Evolutionary conservation across 208 protist genomes (phyloP).

Genomic region (Leishmania gerbilli): DNA sequence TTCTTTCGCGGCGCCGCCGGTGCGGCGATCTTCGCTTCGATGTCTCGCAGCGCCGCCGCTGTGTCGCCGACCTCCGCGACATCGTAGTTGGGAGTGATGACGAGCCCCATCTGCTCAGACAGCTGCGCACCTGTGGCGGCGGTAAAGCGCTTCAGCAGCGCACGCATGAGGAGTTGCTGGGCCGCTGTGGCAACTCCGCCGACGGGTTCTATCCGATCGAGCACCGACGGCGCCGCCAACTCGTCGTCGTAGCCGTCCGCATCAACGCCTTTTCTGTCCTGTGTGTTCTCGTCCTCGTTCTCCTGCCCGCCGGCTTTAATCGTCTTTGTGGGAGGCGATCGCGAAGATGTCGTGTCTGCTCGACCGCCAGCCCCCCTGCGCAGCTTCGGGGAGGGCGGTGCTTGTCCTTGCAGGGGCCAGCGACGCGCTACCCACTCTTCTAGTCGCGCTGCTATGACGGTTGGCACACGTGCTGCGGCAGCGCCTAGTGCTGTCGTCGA

Average conservation of each 20-base stretch:
- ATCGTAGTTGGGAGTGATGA: constrained; percentile 54
- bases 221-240: background rate
- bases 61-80: constrained; percentile 40
- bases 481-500: background rate
- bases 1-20: background rate
- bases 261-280: no score
- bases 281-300: background rate
- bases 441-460: constrained; percentile 28
- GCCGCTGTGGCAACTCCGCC: constrained; percentile 44
- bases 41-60: constrained; percentile 32
- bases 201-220: constrained; percentile 30
- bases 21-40: constrained; percentile 16
- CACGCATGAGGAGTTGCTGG: constrained; percentile 57
- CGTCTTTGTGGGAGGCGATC: background rate
- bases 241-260: constrained; percentile 4
- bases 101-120: constrained; percentile 47
- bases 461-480: constrained; percentile 1
- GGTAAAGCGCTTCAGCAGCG: constrained; percentile 42
- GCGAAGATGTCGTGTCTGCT: background rate
- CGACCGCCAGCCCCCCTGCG: background rate
- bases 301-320: background rate
- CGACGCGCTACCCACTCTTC: constrained; percentile 38
- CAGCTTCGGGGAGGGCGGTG: background rate
- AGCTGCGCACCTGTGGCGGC: constrained; percentile 38
- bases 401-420: constrained; percentile 9